Conservation (phyloP, 2,329 filamentous ascomycete genomes). For the Blastomyces silverae region DNA sequence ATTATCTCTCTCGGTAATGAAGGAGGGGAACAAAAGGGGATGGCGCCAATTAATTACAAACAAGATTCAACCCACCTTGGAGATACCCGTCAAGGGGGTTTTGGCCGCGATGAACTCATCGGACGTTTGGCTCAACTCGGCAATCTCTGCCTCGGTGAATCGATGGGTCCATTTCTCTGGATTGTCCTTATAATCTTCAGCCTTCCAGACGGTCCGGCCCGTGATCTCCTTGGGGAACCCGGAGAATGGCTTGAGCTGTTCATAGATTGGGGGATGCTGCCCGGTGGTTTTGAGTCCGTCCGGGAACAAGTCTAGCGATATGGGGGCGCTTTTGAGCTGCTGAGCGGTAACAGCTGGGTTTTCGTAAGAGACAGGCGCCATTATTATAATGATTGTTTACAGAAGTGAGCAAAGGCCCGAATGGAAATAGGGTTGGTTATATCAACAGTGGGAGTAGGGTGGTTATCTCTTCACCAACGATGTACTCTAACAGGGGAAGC, state of each 20-base stretch:
- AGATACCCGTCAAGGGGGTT: conserved; percentile 64
- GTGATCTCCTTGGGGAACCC: conserved; percentile 64
- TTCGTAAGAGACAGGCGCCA: conserved; percentile 22
- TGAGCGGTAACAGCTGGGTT: conserved; percentile 13
- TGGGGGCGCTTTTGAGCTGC: conserved; percentile 12
- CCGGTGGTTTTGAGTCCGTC: conserved; percentile 63
- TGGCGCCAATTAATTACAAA: background rate
- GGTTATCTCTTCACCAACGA: background rate
- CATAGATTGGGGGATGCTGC: conserved; percentile 63
- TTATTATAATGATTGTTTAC: conserved; percentile 13
- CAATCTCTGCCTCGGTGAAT: conserved; percentile 60
- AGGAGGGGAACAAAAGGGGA: background rate
- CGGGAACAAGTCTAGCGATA: conserved; percentile 46
- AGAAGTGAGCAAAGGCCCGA: background rate
- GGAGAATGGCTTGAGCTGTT: conserved; percentile 58
- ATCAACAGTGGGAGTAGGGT: background rate
- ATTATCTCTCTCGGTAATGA: background rate
- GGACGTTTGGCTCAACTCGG: conserved; percentile 59
- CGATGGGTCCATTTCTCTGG: conserved; percentile 66
- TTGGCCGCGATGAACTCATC: conserved; percentile 62
- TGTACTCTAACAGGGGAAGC: background rate
- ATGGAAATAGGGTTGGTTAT: background rate
- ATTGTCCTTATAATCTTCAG: conserved; percentile 55
- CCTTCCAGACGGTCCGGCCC: conserved; percentile 66
- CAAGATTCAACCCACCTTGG: conserved; percentile 41